These are phyloP conservation scores for Trichoderma parareesei DNA, from an alignment of 495 filamentous ascomycete genomes.

Conservation along the genomic window DNA sequence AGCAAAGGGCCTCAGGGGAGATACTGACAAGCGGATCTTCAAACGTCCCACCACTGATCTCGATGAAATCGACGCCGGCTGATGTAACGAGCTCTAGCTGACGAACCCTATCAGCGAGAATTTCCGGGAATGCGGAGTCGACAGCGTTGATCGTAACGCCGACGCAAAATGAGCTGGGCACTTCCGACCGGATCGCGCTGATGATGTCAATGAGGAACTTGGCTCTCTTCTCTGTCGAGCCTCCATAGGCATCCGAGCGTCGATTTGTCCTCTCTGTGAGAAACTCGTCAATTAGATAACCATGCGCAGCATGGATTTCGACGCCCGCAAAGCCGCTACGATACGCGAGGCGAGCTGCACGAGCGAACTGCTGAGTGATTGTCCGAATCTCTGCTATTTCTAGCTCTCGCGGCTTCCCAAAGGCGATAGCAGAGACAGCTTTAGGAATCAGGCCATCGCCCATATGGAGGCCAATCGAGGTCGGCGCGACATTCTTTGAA, in stretches of 20 bases:
- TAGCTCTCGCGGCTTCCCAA: constrained; percentile 45
- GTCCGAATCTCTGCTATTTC: constrained; percentile 49
- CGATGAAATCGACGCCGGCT: constrained; percentile 53
- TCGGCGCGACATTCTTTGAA: constrained; percentile 32
- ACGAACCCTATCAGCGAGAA: constrained; percentile 37
- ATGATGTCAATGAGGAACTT: constrained; percentile 52
- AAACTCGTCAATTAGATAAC: constrained; percentile 69
- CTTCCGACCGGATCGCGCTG: constrained; percentile 43
- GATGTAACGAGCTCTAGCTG: constrained; percentile 44
- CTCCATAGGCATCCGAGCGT: constrained; percentile 58
- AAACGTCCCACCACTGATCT: constrained; percentile 52
- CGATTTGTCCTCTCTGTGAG: constrained; percentile 51
- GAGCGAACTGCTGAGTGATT: constrained; percentile 42
- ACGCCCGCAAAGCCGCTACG: constrained; percentile 67
- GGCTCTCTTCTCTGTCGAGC: constrained; percentile 57
- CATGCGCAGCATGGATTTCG: constrained; percentile 65
- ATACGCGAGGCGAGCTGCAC: constrained; percentile 37
- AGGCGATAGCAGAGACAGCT: constrained; percentile 48
- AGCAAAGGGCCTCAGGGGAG: too few relatives aligned
- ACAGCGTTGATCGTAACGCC: constrained; percentile 57
- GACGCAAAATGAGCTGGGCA: constrained; percentile 42
- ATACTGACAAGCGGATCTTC: constrained; percentile 39
- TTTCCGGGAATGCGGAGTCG: constrained; percentile 36
- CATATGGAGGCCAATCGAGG: not conserved
- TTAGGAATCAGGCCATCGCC: constrained; percentile 20